phyloP scores from a whole-genome alignment of 768 basidiomycete species.

The Lentinula sp. region DNA sequence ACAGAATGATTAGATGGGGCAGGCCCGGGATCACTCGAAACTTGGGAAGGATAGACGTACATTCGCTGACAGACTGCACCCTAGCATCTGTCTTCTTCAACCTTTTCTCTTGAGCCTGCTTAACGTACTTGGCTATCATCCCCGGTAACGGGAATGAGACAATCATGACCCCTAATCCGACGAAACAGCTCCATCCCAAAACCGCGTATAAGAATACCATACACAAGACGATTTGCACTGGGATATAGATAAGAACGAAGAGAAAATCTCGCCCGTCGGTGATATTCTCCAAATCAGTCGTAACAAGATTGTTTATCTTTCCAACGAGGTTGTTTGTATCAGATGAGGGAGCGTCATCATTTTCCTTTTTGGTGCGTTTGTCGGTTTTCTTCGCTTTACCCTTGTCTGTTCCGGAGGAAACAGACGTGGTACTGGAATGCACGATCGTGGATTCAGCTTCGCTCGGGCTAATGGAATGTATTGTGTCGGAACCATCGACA shows the following conservation, averaged over 20 bases:
- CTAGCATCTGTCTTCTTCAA: slow-evolving; percentile 57
- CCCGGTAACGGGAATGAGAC: slow-evolving; percentile 55
- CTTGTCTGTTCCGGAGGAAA: neutral
- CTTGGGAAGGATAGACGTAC: slow-evolving; percentile 24
- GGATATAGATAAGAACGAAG: slow-evolving; percentile 27
- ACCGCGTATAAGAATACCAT: slow-evolving; percentile 39
- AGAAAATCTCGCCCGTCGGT: slow-evolving; percentile 26
- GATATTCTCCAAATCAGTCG: slow-evolving; percentile 45
- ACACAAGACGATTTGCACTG: slow-evolving; percentile 33
- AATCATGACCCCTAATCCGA: slow-evolving; percentile 49
- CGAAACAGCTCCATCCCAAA: slow-evolving; percentile 51
- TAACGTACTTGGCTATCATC: slow-evolving; percentile 41
- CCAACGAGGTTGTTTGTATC: slow-evolving; percentile 50
- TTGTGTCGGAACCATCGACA: slow-evolving; percentile 3
- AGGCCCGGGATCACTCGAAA: neutral
- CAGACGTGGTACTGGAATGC: neutral
- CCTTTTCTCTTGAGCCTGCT: slow-evolving; percentile 39
- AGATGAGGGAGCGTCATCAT: slow-evolving; percentile 11
- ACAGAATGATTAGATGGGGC: slow-evolving; percentile 10
- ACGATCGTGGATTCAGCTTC: neutral
- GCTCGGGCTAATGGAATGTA: neutral
- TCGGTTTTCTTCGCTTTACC: neutral
- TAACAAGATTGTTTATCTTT: slow-evolving; percentile 66
- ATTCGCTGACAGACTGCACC: slow-evolving; percentile 57
- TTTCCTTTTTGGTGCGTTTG: slow-evolving; percentile 2